Evolutionary conservation across 208 protist species (phyloP).

Genomic region (Trypanosoma cruzi): DNA sequence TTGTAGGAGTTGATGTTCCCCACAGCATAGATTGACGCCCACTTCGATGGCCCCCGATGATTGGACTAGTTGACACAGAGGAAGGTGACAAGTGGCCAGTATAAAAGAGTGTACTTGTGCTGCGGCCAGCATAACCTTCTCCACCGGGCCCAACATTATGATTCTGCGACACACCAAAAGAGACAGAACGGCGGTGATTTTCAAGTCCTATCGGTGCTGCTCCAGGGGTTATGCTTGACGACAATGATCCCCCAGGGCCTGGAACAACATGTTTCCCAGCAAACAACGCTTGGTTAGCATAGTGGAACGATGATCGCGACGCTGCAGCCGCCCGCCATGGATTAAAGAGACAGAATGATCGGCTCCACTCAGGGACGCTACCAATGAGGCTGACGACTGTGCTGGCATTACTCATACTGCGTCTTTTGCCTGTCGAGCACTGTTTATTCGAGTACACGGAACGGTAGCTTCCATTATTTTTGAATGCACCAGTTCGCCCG

Average conservation of each 20-base stretch:
- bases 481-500: constrained; percentile 21
- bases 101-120: constrained; percentile 9
- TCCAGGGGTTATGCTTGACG: constrained; percentile 2
- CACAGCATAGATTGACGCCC: constrained; percentile 6
- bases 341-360: constrained; percentile 80
- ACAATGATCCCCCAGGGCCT: background rate
- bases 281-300: constrained; percentile 17
- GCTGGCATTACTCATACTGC: constrained; percentile 63
- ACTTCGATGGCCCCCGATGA: constrained; percentile 4
- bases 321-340: constrained; percentile 7
- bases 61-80: constrained; percentile 13
- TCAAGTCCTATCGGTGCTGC: background rate
- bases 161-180: constrained; percentile 11
- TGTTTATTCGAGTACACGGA: background rate
- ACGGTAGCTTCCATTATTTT: constrained; percentile 41
- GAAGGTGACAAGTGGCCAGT: constrained; percentile 4
- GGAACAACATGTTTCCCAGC: constrained; percentile 9
- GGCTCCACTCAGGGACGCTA: constrained; percentile 68
- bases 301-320: constrained; percentile 11
- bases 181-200: constrained; percentile 10
- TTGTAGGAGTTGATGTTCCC: constrained; percentile 5
- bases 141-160: background rate
- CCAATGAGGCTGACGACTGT: constrained; percentile 39
- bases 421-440: constrained; percentile 1
- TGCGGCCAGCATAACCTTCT: constrained; percentile 2